A percentile compares a stretch with the other conserved stretches of the same genome.
phyloP scores from a whole-genome alignment of 1,284 basidiomycete genomes.

The Trametes hirsuta region DNA sequence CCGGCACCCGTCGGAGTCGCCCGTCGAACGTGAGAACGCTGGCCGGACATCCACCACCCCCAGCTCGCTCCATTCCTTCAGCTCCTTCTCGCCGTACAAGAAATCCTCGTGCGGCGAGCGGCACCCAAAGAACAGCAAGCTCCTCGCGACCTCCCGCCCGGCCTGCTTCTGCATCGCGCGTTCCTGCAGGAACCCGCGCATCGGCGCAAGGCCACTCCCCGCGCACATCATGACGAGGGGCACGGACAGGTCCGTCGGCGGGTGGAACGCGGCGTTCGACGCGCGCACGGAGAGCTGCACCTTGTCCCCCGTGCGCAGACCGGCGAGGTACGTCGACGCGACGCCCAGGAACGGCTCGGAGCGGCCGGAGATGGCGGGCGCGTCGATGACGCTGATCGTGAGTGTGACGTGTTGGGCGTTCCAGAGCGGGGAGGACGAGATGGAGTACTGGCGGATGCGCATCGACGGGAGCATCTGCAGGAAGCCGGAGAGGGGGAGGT shows the following conservation, averaged over 20 bases:
- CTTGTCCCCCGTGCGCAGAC: conserved; percentile 44
- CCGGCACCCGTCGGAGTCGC: conserved; percentile 43
- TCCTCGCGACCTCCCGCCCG: conserved; percentile 47
- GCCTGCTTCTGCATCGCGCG: conserved; percentile 49
- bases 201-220: conserved; percentile 54
- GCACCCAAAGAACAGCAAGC: conserved; percentile 54
- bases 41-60: conserved; percentile 53
- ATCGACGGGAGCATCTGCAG: conserved; percentile 49
- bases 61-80: conserved; percentile 44
- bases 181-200: conserved; percentile 58
- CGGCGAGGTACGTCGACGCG: conserved; percentile 51
- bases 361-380: conserved; percentile 38
- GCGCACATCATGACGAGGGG: conserved; percentile 54
- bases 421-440: conserved; percentile 55
- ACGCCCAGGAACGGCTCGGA: conserved; percentile 48
- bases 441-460: conserved; percentile 55
- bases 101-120: conserved; percentile 45
- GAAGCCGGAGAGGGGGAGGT: conserved; percentile 43
- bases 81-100: conserved; percentile 45
- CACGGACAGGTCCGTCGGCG: conserved; percentile 43
- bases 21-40: conserved; percentile 45
- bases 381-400: conserved; percentile 49
- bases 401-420: conserved; percentile 47
- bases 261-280: conserved; percentile 46
- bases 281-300: conserved; percentile 49